Evolutionary conservation across 1,284 basidiomycete species (phyloP), one percentile per base, ranked within the genome.

Genomic region (Tilletia horrida): DNA sequence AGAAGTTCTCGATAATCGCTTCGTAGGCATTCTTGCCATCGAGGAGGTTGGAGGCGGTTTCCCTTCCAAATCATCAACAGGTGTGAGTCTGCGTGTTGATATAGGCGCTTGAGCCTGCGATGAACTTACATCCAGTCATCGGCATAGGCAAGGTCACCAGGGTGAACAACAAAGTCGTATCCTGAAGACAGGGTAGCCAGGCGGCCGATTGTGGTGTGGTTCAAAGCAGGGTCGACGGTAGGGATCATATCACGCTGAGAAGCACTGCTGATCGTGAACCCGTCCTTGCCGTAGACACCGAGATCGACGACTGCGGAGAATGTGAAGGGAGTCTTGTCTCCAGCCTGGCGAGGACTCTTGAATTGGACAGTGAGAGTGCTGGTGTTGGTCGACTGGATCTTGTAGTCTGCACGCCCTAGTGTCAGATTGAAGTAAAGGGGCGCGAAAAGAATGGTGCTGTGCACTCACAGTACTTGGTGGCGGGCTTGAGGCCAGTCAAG

Each of bases 131-230:
- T 75, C 81, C 81, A 82, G 69, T 82, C 76, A 63, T 81, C 80
- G 48, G 82, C 81, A 66, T 83, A 83, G 7, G 78, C 78, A 68
- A 82, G 77, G 68, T 83, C 82, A 18, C 82, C 82, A 11, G 67
- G 55, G 65, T 69, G 67, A 31, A 66, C 52, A 18, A 66, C 55
- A 42, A 69, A 62, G 50, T 69, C 67, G 45, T 66, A 66, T 2
- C 45, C 21, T 3, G 55, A 23, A 23, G 61, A 45, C 3, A 50
- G 50, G 35, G 25, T 52, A 3, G 67, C 64, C 21, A 69, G 57
- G 9, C 43, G 52, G 35, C 57, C 63, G 29, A 69, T 69, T 9
- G 67, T 69, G 40, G 65, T 69, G 62, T 69, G 67, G 42, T 66
- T 65, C 16, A 66, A 44, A 6, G 57, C 42, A 1, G 67, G 67